These are phyloP conservation scores for Casuarina equisetifolia DNA, from an alignment of 306 rosid genomes.

Conservation along the genomic window DNA sequence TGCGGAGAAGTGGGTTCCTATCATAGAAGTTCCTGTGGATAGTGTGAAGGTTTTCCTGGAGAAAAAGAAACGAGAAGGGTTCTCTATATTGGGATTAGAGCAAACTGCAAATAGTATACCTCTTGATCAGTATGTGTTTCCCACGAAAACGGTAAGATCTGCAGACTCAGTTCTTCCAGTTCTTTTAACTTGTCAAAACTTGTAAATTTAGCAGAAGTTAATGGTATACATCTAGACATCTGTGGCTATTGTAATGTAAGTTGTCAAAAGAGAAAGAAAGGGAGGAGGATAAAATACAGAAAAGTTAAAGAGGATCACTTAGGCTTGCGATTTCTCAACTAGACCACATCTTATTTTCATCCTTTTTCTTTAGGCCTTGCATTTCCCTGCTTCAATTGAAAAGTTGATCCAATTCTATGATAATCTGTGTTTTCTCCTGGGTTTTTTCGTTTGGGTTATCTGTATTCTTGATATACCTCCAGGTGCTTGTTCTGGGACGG, in stretches of 20 bases:
- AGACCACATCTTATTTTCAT: not conserved
- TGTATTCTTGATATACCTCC: not conserved
- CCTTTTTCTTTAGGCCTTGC: not conserved
- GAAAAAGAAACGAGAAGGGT: conserved; percentile 90
- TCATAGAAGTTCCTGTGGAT: conserved; percentile 79
- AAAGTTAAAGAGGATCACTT: not conserved
- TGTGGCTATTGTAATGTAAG: not conserved
- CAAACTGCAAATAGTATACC: conserved; percentile 94
- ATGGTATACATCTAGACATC: not conserved
- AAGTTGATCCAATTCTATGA: not conserved
- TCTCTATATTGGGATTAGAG: conserved; percentile 92
- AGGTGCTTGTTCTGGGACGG: conserved; percentile 94
- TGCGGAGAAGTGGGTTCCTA: conserved; percentile 98
- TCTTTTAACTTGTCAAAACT: conserved; percentile 11
- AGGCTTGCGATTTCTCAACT: not conserved
- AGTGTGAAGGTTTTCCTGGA: conserved; percentile 74
- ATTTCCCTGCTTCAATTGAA: not conserved
- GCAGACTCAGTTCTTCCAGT: conserved; percentile 1
- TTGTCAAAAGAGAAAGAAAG: not conserved
- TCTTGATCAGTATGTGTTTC: conserved; percentile 76
- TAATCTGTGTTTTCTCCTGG: conserved; percentile 12
- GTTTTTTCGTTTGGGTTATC: not conserved
- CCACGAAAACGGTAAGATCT: conserved; percentile 63
- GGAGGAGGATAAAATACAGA: not conserved
- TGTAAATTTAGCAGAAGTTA: not conserved